Conservation (phyloP, 805 yeast genomes). For the Osmozyma mogii region DNA sequence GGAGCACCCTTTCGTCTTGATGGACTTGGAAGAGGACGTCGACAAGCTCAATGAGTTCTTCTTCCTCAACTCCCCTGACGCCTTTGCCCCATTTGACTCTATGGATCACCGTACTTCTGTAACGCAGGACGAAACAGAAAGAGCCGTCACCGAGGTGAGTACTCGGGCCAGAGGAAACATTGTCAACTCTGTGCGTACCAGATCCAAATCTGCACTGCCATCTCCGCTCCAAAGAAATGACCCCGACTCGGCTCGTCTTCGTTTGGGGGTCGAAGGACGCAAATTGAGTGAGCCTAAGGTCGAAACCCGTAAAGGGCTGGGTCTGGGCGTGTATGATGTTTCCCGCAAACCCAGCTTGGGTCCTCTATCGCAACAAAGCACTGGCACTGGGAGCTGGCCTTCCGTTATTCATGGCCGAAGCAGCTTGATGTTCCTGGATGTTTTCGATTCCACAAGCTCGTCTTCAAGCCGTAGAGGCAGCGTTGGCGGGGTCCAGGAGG, state of each 20-base stretch:
- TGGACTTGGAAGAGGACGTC: conserved; percentile 32
- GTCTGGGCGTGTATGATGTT: too few relatives aligned
- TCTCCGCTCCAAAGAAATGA: too few relatives aligned
- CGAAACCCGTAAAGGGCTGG: too few relatives aligned
- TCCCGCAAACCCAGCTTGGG: too few relatives aligned
- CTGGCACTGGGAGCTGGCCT: too few relatives aligned
- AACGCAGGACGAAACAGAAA: conserved; percentile 58
- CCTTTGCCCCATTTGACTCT: not conserved
- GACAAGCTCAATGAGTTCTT: conserved; percentile 29
- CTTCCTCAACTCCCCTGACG: conserved; percentile 23
- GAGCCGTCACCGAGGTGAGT: conserved; percentile 80
- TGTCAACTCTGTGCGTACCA: conserved; percentile 10
- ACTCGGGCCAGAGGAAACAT: conserved; percentile 38
- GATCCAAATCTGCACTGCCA: conserved; percentile 12
- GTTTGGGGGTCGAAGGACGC: too few relatives aligned
- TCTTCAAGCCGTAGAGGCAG: conserved; percentile 15
- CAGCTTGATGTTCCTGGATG: conserved; percentile 19
- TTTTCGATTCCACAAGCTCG: conserved; percentile 22
- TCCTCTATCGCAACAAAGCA: too few relatives aligned
- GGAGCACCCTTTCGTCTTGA: conserved; percentile 56
- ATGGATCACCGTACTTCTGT: conserved; percentile 23
- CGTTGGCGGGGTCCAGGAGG: conserved; percentile 19
- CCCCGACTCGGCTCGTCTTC: too few relatives aligned
- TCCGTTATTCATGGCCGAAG: conserved; percentile 1
- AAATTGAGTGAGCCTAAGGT: too few relatives aligned